Percentiles rank a stretch among this genome's conserved stretches.
phyloP scores from a whole-genome alignment of 768 basidiomycete species.

The Psilocybe tampanensis region DNA sequence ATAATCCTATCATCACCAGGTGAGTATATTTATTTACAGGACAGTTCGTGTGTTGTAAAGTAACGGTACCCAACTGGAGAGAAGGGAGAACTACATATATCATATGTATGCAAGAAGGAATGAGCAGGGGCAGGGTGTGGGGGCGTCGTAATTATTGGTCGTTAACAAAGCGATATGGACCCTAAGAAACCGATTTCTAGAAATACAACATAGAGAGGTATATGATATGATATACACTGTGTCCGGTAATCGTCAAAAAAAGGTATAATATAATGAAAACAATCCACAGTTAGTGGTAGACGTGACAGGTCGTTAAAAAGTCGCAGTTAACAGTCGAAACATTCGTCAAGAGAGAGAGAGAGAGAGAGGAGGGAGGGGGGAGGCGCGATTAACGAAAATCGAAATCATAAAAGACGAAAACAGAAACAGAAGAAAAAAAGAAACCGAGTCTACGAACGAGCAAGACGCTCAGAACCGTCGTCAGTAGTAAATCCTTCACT shows the following conservation, averaged over 20 bases:
- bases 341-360: slow-evolving; percentile 9
- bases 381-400: slow-evolving; percentile 16
- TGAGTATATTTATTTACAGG: slow-evolving; percentile 16
- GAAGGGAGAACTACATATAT: neutral
- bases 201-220: slow-evolving; percentile 37
- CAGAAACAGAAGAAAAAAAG: slow-evolving; percentile 9
- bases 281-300: slow-evolving; percentile 15
- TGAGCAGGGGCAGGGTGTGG: too few relatives aligned
- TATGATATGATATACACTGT: slow-evolving; percentile 24
- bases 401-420: slow-evolving; percentile 9
- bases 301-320: slow-evolving; percentile 35
- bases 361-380: slow-evolving; percentile 18
- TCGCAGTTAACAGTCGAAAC: slow-evolving; percentile 5
- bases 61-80: too few relatives aligned
- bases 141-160: slow-evolving; percentile 20
- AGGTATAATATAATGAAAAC: slow-evolving; percentile 31
- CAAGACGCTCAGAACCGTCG: slow-evolving; percentile 39
- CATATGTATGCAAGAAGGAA: slow-evolving; percentile 5
- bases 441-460: slow-evolving; percentile 23
- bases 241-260: slow-evolving; percentile 20
- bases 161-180: slow-evolving; percentile 18
- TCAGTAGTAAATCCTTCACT: slow-evolving; percentile 64
- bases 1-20: slow-evolving; percentile 1
- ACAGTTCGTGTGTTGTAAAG: slow-evolving; percentile 6
- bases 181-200: slow-evolving; percentile 25